Evolutionary conservation across 2,329 filamentous ascomycete species (phyloP).

Genomic region (Talaromyces piceae): DNA sequence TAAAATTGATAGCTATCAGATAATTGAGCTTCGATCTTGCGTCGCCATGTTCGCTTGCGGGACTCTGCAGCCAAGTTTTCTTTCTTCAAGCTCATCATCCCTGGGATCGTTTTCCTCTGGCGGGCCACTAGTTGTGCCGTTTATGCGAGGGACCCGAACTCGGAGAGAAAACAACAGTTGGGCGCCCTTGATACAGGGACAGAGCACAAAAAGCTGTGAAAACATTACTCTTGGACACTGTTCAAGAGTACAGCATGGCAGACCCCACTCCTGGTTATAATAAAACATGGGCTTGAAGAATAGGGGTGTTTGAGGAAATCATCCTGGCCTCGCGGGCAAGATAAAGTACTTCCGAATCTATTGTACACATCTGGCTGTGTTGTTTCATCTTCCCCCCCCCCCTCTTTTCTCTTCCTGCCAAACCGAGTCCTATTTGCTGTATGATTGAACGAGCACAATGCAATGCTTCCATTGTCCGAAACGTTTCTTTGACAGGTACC

Average conservation of each 20-base stretch:
- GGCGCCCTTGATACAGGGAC: background rate
- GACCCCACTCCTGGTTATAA: background rate
- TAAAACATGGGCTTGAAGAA: background rate
- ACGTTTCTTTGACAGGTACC: conserved; percentile 13
- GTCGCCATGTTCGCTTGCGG: background rate
- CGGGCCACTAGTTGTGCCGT: conserved; percentile 5
- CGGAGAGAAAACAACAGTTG: conserved; percentile 3
- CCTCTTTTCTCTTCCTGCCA: background rate
- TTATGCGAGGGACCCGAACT: conserved; percentile 8
- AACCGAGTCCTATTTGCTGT: background rate
- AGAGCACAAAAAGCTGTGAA: background rate
- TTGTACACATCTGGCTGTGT: background rate
- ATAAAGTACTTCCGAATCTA: background rate
- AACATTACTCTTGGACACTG: background rate
- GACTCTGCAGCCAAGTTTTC: background rate
- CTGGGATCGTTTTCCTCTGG: background rate
- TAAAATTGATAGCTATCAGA: no score
- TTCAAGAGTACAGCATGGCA: background rate
- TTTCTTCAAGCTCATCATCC: no score
- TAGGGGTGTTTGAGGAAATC: background rate
- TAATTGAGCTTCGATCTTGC: no score
- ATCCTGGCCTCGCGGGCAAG: background rate
- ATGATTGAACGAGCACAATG: conserved; percentile 6
- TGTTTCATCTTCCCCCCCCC: no score
- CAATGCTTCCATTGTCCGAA: conserved; percentile 13